Evolutionary conservation across 1,284 basidiomycete genomes (phyloP), one percentile per base, ranked within the genome.

Genomic region (Tremellales sp.): DNA sequence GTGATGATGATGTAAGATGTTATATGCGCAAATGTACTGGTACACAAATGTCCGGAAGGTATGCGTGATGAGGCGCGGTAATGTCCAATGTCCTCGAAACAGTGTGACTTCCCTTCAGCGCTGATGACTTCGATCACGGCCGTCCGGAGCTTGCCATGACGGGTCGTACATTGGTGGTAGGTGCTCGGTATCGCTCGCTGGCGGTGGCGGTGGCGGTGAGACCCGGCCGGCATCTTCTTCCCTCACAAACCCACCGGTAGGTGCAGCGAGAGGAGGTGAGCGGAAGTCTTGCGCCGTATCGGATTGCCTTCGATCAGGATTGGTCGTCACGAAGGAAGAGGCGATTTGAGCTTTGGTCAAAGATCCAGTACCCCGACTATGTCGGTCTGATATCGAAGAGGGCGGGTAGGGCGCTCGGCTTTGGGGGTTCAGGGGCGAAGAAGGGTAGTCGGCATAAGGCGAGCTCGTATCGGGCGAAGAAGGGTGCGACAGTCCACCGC

Each of bases 351-450:
- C 59, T 48, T 67, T 67, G 8, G 57, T 55, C 42, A 52, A 10
- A 17, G 11, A n/a, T 80, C 41, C 85, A 86, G 55, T 89, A 93
- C 75, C 84, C 89, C 6, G 90, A 93, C 70, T 82, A 92, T 57
- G 87, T 93, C 60, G 89, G 92, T 84, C 82, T n/a, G n/a, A n/a
- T n/a, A n/a, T n/a, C 93, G 43, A 89, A 93, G 76, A 90, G 93
- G 80, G 89, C 19, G 33, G 19, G 19, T 36, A 15, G 15, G 33
- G 33, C 15, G 19, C 15, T 6, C 19, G 19, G 89, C 23, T 17
- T 15, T 17, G 27, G 22, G 47, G 40, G 17, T 52, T 40, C 10
- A 52, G 42, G 15, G 55, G 49, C 3, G 48, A 51, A 26, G 33
- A 46, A 21, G 49, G 48, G 24, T 48, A 49, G 23, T 52, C 49